Evolutionary conservation across 345 rosid genomes (phyloP), one percentile per base, ranked within the genome.

Genomic region (Psidium friedrichsthalianum): DNA sequence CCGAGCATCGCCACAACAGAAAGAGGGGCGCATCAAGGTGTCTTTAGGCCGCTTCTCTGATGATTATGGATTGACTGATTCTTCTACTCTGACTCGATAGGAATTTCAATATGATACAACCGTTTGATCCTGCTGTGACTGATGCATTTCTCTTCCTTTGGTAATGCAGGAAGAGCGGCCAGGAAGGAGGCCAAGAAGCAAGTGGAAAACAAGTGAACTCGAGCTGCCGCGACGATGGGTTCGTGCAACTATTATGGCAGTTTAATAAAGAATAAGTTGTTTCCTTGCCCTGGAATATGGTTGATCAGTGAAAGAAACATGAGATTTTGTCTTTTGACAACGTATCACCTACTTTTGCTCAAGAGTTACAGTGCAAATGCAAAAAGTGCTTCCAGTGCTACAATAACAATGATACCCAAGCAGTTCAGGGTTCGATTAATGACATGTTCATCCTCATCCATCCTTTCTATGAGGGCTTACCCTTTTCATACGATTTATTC

Each of bases 1-100:
- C 96, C 94, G 49, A 91, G 51, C 20, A 51, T 64, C 49, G 85
- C 53, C 29, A 83, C 86, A 6, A 42, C 87, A 51, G 85, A 84
- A 59, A 87, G 87, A 83, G 83, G 85, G 83, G 78, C 16, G 5
- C 69, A 69, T 51, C 82, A 82, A 22, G 92, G 94, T 88, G 89
- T 82, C 27, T 32, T n/a, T 15, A 52, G 44, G 78, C 12, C 1
- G 44, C 78, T 32, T 36, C 44, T 42, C 22, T 32, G 12, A 49
- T 20, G 47, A 40, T 11, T 11, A 18, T 7, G 25, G 32, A 0
- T 15, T 14, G 47, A 24, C 14, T 3, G 61, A 21, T 20, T 27
- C 49, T 32, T 21, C 86, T 21, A 11, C 51, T 69, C 47, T 61
- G 40, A 51, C 56, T 69, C 3, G 47, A 69, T 32, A 69, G 44